These are phyloP conservation scores for Biscutella laevigata DNA, from an alignment of 441 rosid species.

Conservation along the genomic window DNA sequence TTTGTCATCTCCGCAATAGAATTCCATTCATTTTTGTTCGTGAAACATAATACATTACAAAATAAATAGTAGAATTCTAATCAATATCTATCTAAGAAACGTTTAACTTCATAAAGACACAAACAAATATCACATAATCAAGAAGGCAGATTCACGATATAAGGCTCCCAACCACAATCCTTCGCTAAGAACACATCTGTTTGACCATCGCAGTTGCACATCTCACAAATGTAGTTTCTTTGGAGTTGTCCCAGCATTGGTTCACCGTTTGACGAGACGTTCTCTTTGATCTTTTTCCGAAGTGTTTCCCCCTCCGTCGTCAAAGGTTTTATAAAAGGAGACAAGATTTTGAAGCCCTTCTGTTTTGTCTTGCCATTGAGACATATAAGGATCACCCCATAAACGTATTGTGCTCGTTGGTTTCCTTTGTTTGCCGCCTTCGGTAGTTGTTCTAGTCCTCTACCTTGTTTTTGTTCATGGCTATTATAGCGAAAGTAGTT, in stretches of 20 bases:
- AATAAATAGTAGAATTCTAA: too few species aligned
- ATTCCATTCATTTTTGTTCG: too few species aligned
- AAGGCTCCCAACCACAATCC: background rate
- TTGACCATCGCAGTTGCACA: slow-evolving; percentile 11
- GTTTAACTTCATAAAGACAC: slow-evolving; percentile 1
- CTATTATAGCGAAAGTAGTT: too few species aligned
- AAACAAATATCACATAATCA: slow-evolving; percentile 4
- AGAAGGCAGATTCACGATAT: background rate
- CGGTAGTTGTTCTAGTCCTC: background rate
- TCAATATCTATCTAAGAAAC: background rate
- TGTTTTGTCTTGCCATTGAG: slow-evolving; percentile 14
- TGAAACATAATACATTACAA: too few species aligned
- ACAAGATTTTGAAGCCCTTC: slow-evolving; percentile 11
- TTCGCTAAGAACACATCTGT: background rate
- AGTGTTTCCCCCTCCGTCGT: background rate
- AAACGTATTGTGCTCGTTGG: slow-evolving; percentile 15
- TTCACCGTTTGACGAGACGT: background rate
- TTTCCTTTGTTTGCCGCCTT: slow-evolving; percentile 10
- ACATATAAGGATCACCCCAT: slow-evolving; percentile 19
- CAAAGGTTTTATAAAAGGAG: background rate
- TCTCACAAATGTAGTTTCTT: background rate
- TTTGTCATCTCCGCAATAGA: too few species aligned
- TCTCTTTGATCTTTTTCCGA: background rate
- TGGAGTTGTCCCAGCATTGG: background rate
- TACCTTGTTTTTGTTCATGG: too few species aligned